phyloP scores from a whole-genome alignment of 192 early-diverging fungal genomes.

The Mortierella alpina region DNA sequence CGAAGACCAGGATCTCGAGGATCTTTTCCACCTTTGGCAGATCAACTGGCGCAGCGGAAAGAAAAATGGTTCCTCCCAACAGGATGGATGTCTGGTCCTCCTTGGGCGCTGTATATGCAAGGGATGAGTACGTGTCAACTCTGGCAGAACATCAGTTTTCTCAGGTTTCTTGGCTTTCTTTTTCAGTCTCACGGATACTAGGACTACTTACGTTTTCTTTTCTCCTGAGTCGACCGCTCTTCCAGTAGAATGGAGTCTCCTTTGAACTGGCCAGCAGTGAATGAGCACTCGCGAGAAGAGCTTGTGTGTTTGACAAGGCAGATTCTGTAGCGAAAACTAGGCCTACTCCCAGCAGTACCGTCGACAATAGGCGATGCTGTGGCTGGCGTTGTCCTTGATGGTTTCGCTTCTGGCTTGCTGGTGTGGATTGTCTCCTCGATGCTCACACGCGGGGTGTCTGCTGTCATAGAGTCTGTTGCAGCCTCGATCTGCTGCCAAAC shows the following conservation, averaged over 20 bases:
- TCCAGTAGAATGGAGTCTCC: constrained; percentile 42
- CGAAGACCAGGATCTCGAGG: constrained; percentile 76
- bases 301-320: constrained; percentile 30
- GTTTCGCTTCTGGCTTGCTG: too few relatives aligned
- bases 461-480: not conserved
- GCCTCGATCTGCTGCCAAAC: constrained; percentile 45
- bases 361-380: not conserved
- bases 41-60: constrained; percentile 39
- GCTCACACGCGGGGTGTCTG: too few relatives aligned
- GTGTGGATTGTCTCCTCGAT: too few relatives aligned
- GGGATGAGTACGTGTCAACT: not conserved
- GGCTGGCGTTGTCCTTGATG: not conserved
- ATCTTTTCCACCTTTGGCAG: constrained; percentile 80
- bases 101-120: constrained; percentile 21
- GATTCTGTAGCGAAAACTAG: constrained; percentile 26
- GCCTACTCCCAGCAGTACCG: not conserved
- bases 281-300: constrained; percentile 35
- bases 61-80: constrained; percentile 38
- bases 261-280: constrained; percentile 34
- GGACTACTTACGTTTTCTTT: constrained; percentile 22
- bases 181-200: not conserved
- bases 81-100: constrained; percentile 12
- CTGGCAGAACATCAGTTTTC: not conserved
- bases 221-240: constrained; percentile 22
- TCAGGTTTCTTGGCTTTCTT: not conserved